Evolutionary conservation across 2,329 filamentous ascomycete genomes (phyloP), one percentile per base, ranked within the genome.

Genomic region (Talaromyces pinophilus): DNA sequence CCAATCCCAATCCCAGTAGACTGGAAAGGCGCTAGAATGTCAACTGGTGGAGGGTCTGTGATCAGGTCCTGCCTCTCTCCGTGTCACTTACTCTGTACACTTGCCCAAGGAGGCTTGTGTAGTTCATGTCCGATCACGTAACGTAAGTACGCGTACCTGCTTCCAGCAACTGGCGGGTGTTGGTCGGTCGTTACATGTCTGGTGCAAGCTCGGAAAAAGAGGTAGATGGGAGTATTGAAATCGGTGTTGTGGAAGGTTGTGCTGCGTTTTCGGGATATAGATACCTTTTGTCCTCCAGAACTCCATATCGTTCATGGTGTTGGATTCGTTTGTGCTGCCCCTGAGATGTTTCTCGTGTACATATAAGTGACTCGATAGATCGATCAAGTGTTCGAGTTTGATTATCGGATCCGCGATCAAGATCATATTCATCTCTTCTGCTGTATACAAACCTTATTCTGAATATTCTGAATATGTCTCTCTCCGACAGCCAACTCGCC

Each of bases 401-500:
- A 38, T 28, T 38, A 54, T 33, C 28, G 8, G 44, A 48, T 19
- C 42, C 2, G 17, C 13, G 5, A 38, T 38, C 35, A 25, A 25
- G 25, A 4, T 38, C 35, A 15, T 25, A 25, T 38, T 38, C 35
- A 38, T 15, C 13, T 38, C 11, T 15, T 38, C 13, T 38, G 35
- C 35, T 38, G 13, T 38, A 38, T 38, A 38, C 35, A 38, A 38
- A 38, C 35, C 35, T 38, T 38, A 5, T 38, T 38, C 42, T n/a
- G n/a, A 6, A n/a, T 19, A n/a, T n/a, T 8, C 15, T n/a, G 8
- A 38, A 8, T 3, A 77, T 77, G 76, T 67, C 72, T 19, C 70
- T 74, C 15, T 71, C 72, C 30, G 63, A 68, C 44, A 44, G 67
- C 38, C 73, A 87, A 72, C 77, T 88, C 62, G 72, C 79, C 40